Percentiles rank a stretch among this genome's conserved stretches.
Evolutionary conservation across 345 rosid species (phyloP).

Genomic region (Psidium friedrichsthalianum): DNA sequence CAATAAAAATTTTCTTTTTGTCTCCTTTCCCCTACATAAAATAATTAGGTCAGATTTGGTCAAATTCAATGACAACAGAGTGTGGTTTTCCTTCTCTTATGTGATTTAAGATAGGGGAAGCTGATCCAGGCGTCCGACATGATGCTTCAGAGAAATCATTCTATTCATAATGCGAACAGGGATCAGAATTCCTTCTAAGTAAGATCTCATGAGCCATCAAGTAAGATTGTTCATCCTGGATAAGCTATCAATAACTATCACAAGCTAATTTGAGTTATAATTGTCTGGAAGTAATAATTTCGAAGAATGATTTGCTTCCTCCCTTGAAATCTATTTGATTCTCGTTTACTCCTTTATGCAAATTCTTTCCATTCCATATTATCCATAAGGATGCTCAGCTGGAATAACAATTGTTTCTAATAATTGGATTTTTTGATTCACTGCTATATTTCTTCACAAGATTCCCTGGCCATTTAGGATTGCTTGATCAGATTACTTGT

Average conservation of each 20-base stretch:
- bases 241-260: background rate
- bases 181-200: background rate
- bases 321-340: no score
- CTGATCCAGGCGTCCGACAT: fast-evolving
- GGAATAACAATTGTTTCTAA: no score
- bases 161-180: no score
- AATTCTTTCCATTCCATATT: no score
- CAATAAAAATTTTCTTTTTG: background rate
- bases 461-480: background rate
- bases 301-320: no score
- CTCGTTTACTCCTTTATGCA: no score
- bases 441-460: background rate
- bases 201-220: background rate
- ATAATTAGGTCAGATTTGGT: no score
- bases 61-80: background rate
- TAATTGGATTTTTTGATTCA: background rate
- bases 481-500: background rate
- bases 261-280: background rate
- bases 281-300: no score
- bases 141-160: background rate
- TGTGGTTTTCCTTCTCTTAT: background rate
- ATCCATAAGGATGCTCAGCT: no score
- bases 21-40: no score
- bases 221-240: background rate
- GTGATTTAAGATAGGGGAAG: background rate